A percentile compares a stretch with the other conserved stretches of the same genome.
Conservation (phyloP, 2,329 filamentous ascomycete genomes). For the Grosmannia penicillata region DNA sequence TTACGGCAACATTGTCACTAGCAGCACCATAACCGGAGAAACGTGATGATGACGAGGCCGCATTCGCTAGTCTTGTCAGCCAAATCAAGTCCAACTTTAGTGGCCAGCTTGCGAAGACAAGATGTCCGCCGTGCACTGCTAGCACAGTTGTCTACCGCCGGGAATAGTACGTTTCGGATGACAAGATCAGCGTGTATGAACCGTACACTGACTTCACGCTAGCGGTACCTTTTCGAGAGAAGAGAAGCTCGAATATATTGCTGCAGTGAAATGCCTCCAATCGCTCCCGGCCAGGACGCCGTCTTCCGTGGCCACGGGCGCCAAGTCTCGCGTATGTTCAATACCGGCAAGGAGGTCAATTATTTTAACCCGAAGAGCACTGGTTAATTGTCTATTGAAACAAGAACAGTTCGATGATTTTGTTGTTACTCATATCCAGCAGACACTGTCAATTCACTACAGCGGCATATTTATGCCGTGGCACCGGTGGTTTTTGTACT, state of each 20-base stretch:
- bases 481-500: slow-evolving; percentile 19
- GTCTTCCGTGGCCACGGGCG: slow-evolving; percentile 17
- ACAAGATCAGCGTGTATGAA: too few relatives aligned
- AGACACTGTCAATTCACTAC: slow-evolving; percentile 9
- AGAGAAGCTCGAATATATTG: slow-evolving; percentile 21
- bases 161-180: slow-evolving; percentile 1
- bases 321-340: slow-evolving; percentile 15
- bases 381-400: too few relatives aligned
- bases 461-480: slow-evolving; percentile 20
- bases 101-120: background rate
- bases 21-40: too few relatives aligned
- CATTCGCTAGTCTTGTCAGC: background rate
- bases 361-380: too few relatives aligned
- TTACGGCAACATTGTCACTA: too few relatives aligned
- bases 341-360: too few relatives aligned
- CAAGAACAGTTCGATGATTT: slow-evolving; percentile 14
- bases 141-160: slow-evolving; percentile 1
- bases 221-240: slow-evolving; percentile 17
- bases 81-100: background rate
- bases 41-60: background rate
- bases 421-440: slow-evolving; percentile 8
- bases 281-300: slow-evolving; percentile 16
- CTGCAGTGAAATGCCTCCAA: slow-evolving; percentile 23
- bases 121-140: background rate
- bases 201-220: background rate